A percentile compares a stretch with the other conserved stretches of the same genome.
These are phyloP conservation scores for Epichloe amarillans DNA, from an alignment of 2,329 filamentous ascomycete genomes.

Conservation along the genomic window DNA sequence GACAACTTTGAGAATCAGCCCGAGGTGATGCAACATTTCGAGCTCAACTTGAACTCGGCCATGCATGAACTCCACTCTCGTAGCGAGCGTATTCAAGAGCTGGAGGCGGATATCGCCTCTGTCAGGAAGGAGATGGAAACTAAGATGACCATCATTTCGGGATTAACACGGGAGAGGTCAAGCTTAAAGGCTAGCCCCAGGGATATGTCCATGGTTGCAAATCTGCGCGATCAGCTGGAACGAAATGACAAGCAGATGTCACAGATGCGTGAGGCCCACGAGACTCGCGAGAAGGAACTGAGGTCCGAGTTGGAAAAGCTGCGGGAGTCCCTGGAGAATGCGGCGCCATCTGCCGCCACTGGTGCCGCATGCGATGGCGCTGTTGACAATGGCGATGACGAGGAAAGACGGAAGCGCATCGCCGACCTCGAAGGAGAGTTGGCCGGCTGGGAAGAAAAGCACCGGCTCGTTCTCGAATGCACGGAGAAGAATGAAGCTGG, in stretches of 20 bases:
- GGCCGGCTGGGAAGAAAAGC: constrained; percentile 60
- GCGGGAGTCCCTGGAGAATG: constrained; percentile 36
- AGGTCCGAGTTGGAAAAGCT: constrained; percentile 57
- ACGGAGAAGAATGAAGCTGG: constrained; percentile 61
- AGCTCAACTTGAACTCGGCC: constrained; percentile 77
- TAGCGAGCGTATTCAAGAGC: constrained; percentile 77
- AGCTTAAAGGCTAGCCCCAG: constrained; percentile 75
- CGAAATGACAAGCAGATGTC: constrained; percentile 73
- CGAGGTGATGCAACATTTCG: constrained; percentile 83
- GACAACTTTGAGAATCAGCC: constrained; percentile 75
- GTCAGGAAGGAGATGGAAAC: constrained; percentile 93
- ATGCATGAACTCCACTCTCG: constrained; percentile 83
- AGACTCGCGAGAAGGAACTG: constrained; percentile 63
- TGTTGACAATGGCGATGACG: constrained; percentile 16
- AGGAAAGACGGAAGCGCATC: constrained; percentile 35
- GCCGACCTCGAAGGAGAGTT: constrained; percentile 58
- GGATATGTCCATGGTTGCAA: constrained; percentile 82
- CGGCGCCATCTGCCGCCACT: constrained; percentile 4
- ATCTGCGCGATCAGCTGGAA: constrained; percentile 76
- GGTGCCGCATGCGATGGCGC: constrained; percentile 15
- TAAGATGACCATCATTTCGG: constrained; percentile 92
- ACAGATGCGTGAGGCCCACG: constrained; percentile 58
- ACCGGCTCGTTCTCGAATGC: constrained; percentile 54
- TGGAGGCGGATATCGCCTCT: constrained; percentile 71
- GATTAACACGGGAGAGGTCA: constrained; percentile 81